Evolutionary conservation across 257 asterid genomes (phyloP), one percentile per base, ranked within the genome.

Genomic region (Linderniella brevidens): DNA sequence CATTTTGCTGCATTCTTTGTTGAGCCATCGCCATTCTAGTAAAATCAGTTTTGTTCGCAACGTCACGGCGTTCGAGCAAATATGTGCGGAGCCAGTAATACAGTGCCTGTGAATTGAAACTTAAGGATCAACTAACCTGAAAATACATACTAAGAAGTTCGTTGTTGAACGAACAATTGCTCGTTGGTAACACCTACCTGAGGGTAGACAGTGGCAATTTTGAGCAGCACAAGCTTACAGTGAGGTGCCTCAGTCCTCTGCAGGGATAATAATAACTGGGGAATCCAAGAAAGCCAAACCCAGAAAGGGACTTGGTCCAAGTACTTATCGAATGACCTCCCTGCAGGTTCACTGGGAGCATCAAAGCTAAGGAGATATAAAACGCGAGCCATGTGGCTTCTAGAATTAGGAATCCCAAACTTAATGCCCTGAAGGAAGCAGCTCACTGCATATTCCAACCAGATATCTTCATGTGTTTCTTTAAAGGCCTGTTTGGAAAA

Each of bases 241-340:
- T 90, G 96, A 55, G 80, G 72, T 66, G 94, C 92, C 77, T 90
- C 96, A 39, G 85, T 62, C 78, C 95, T 81, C 66, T 90, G 99
- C 54, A 90, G 73, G 43, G 96, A 90, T 53, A 85, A 74, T 58
- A 90, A 67, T 39, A 90, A 72, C 74, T 90, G 98, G 13, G 99
- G 99, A 64, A 90, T 85, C 99, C 99, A 90, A 55, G 99, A 76
- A 64, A 90, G 88, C 99, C 96, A 90, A 63, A 85, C 94, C 99
- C 96, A 90, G 46, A 85, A 70, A 37, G 99, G 99, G 58, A 85
- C 65, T 61, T 85, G 93, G 32, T 85, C 99, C 68, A 81, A 53
- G 68, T 78, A 81, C 76, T 90, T 90, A 67, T 85, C 96, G 61
- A 90, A 90, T 50, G 98, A 76, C 69, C 81, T 78, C 42, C 98